phyloP scores from a whole-genome alignment of 179 eudicot species.

The Corrigiola litoralis region DNA sequence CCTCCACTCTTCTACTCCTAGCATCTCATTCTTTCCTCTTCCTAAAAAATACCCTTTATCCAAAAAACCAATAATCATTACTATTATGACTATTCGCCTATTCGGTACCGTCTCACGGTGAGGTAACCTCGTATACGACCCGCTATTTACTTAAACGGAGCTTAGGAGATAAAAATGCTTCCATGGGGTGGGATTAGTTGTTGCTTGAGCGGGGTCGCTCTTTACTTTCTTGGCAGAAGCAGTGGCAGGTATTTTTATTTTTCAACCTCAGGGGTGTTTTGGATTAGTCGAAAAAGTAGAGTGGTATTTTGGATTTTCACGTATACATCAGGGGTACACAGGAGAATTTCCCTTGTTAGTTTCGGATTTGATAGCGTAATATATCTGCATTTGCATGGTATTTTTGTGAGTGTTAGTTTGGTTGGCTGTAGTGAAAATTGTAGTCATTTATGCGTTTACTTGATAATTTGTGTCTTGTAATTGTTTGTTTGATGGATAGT shows the following conservation, averaged over 20 bases:
- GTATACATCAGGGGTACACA: no score
- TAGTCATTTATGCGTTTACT: no score
- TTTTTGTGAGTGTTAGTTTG: no score
- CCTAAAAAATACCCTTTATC: not conserved
- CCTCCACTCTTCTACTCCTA: not conserved
- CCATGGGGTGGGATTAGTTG: slow-evolving; percentile 90
- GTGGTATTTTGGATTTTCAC: not conserved
- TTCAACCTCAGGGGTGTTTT: not conserved
- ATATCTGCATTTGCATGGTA: no score
- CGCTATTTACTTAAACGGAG: not conserved
- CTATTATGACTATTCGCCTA: no score
- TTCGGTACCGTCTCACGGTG: not conserved
- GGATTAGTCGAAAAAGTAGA: no score
- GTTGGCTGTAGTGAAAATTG: no score
- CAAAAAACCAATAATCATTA: not conserved
- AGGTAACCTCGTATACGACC: not conserved
- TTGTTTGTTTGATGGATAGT: not conserved
- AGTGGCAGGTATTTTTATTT: slow-evolving; percentile 49
- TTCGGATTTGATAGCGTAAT: no score
- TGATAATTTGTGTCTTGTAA: no score
- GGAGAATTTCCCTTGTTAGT: no score
- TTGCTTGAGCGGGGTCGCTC: slow-evolving; percentile 87
- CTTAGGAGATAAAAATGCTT: slow-evolving; percentile 40
- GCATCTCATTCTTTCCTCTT: slow-evolving; percentile 6
- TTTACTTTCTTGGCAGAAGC: slow-evolving; percentile 83